Base-by-base conservation (phyloP, 176 grass and related monocot genomes). In the Musa schizocarpa region DNA sequence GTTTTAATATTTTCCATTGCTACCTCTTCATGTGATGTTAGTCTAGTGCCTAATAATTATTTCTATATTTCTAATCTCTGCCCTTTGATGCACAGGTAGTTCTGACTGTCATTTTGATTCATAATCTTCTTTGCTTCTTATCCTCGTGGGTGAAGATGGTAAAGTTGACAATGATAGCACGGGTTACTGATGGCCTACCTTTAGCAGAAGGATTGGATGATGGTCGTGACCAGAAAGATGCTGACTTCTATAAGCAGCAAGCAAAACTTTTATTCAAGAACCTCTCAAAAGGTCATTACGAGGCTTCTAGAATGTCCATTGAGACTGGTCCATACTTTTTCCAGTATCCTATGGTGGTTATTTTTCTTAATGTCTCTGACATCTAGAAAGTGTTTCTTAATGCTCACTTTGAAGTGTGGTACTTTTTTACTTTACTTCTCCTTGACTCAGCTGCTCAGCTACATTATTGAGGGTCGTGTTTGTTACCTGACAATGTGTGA, bases 401-500 rank as follows among this genome's bases (percentile, higher is more conserved):
- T 65, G 23, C 11, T 65, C 4, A 6, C 1, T 20, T 50, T 70
- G 16, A 50, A 70, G 50, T 70, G 23, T 16, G 53, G 55, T n/a
- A 68, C 55, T 17, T 75, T 17, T 43, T 0, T 69, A 26, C 54
- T 63, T 69, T 29, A 24, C 53, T 67, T 79, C 82, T 83, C 82
- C 69, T 76, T 69, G 16, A 74, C 76, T 82, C 22, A 57, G 23
- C 9, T 65, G 68, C 53, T 79, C 76, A 99, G 95, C 55, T 99
- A 99, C 69, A 99, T 94, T 74, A 94, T 99, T 77, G 95, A 99
- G 73, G 82, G 88, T 22, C 84, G 79, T 83, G 90, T 99, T 34
- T 94, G 95, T 53, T 99, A 99, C 87, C 77, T 99, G 78, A 94
- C 95, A 83, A 94, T 94, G 88, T 99, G 95, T 22, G 95, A 99